Evolutionary conservation across 768 basidiomycete genomes (phyloP).

Genomic region (Xanthoconium stramineum): DNA sequence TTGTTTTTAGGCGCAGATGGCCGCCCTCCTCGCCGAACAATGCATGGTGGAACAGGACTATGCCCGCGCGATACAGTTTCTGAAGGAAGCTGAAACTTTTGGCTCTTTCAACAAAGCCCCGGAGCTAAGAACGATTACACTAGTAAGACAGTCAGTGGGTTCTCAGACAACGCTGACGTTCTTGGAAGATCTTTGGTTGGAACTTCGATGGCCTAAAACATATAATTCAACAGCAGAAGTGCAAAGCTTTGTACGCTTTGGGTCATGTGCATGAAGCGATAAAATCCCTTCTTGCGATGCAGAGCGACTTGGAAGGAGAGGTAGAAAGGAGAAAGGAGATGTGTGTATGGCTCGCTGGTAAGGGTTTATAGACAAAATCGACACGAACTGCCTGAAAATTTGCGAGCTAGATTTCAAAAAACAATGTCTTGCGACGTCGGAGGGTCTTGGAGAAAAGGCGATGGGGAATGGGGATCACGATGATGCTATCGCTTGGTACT

Average conservation of each 20-base stretch:
- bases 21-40: not conserved
- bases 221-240: not conserved
- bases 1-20: not conserved
- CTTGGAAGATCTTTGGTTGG: constrained; percentile 15
- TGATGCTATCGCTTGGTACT: not conserved
- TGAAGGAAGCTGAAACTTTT: not conserved
- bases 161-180: not conserved
- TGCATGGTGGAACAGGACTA: not conserved
- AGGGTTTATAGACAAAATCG: not conserved
- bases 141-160: not conserved
- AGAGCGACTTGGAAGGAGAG: not conserved
- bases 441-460: constrained; percentile 2
- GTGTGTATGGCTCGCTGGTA: constrained; percentile 1
- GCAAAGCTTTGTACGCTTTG: not conserved
- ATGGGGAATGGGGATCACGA: not conserved
- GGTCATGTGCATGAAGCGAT: not conserved
- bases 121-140: constrained; percentile 1
- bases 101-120: not conserved
- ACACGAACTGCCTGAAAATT: not conserved
- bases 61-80: not conserved
- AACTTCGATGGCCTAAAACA: not conserved
- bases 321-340: not conserved
- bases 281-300: not conserved
- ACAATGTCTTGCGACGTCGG: not conserved
- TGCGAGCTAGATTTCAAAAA: not conserved